These are phyloP conservation scores for Debaryomyces fabryi DNA, from an alignment of 1,139 yeast genomes.

Conservation along the genomic window DNA sequence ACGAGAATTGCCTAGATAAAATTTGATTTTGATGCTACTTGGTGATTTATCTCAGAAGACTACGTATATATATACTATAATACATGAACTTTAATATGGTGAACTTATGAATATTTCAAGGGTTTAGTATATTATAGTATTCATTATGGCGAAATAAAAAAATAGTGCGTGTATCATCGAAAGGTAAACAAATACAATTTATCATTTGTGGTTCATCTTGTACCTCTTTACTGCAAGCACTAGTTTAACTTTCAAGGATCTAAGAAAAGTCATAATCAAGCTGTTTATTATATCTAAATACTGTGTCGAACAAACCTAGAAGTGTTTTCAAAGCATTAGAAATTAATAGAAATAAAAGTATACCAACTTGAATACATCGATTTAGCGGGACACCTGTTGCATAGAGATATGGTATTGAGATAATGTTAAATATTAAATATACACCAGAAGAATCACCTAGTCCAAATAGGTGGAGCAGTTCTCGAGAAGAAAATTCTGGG, in stretches of 20 bases:
- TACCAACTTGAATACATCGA: not conserved
- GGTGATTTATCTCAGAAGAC: not conserved
- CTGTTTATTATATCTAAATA: not conserved
- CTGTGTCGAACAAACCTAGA: not conserved
- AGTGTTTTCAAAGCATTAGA: not conserved
- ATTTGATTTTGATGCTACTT: not conserved
- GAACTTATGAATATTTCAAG: not conserved
- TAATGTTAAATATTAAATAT: conserved; percentile 6
- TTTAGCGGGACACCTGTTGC: not conserved
- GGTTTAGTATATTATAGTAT: not conserved
- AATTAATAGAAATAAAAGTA: not conserved
- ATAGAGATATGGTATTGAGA: not conserved
- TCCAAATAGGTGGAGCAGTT: not conserved
- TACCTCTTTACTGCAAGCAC: not conserved
- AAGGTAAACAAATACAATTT: conserved; percentile 4
- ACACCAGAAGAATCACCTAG: conserved; percentile 5
- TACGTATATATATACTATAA: not conserved
- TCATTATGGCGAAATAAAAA: not conserved
- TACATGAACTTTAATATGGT: not conserved
- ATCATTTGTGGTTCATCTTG: conserved; percentile 3
- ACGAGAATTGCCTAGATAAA: conserved; percentile 31
- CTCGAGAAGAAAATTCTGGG: not conserved
- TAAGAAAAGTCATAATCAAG: not conserved
- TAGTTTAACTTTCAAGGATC: not conserved
- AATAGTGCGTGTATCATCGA: conserved; percentile 6